Evolutionary conservation across 768 basidiomycete species (phyloP), one percentile per base, ranked within the genome.

Genomic region (Mrakia hoshinonis): DNA sequence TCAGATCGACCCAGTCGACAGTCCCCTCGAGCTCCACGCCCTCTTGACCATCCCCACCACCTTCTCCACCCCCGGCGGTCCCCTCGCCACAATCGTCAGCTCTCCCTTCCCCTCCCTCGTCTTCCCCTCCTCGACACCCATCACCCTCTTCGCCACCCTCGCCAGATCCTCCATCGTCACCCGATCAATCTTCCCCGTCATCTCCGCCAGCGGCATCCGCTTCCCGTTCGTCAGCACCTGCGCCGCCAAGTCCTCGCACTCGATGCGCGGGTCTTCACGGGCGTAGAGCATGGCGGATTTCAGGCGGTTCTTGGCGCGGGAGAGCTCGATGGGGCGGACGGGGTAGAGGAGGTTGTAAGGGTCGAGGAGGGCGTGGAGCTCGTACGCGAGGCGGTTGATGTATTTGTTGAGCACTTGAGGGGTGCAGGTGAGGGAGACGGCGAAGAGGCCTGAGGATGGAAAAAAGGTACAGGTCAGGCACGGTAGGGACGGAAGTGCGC

Each of bases 151-250:
- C 2, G 70, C 70, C n/a, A 72, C 70, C 55, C 70, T 66, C 46
- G 31, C 31, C 11, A 72, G n/a, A 55, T 72, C 70, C n/a, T 60
- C 70, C 70, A 72, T 72, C 65, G 70, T 55, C 1, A 72, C 70
- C 54, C 22, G 26, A 61, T 72, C 70, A 46, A 72, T 72, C 31
- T 55, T 52, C 10, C 29, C 46, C 24, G 67, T 48, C 70, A 72
- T 72, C 54, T 72, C 70, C 36, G 18, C 60, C n/a, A 72, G 46
- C 11, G 52, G 52, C 54, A 72, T 65, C n/a, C 70, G 54, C 36
- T 49, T 48, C 34, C 65, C 65, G 55, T 60, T 67, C 55, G 54
- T 66, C 29, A 72, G 34, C 31, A 72, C 70, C 55, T 72, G 70
- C 6, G 70, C 64, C 7, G 63, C 70, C 2, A 72, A 55, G 24